Base-by-base conservation (phyloP, 495 filamentous ascomycete species). In the Aspergillus panamensis region DNA sequence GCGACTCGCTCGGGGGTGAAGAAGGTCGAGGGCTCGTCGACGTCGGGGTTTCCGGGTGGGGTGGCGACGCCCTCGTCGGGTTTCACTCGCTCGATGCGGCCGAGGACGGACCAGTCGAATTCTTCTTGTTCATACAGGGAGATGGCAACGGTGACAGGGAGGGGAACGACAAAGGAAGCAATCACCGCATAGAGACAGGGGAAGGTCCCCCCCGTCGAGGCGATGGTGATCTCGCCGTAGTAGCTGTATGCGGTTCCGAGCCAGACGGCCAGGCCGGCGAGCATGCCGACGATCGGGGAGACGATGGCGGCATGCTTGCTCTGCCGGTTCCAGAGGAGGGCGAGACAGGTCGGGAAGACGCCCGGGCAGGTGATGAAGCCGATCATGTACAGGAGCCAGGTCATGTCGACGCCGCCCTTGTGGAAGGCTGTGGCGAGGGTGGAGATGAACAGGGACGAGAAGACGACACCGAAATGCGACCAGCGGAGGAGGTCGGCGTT, bases 291-390 rank as follows among this genome's bases (percentile, higher is more conserved):
- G 9, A 74, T 57, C 8, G 76, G 70, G n/a, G 67, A 62, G 8
- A 69, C 44, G 25, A 70, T 69, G 14, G 70, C 69, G 3, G 68
- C 71, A 2, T 61, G 48, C 43, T 59, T 64, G 19, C 63, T 70
- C 57, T 76, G 73, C 19, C 66, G 55, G 16, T 60, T 63, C 76
- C 76, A 77, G 29, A 75, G 57, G 21, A 79, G 62, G 8, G 75
- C 67, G 44, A 74, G 69, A 30, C 65, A 57, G 21, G 68, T 64
- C 14, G 73, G 73, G 39, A 77, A 69, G 25, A 75, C 61, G 3
- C 63, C 66, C 5, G 69, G 55, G 33, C 53, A 55, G 42, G 53
- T 55, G 8, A 55, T 59, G 58, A n/a, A 31, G 48, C 56, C 63
- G 19, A 66, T 45, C 48, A 60, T 57, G 30, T 62, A 60, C 17